Evolutionary conservation across 2,329 filamentous ascomycete species (phyloP), one percentile per base, ranked within the genome.

Genomic region (Aspergillus eucalypticola): DNA sequence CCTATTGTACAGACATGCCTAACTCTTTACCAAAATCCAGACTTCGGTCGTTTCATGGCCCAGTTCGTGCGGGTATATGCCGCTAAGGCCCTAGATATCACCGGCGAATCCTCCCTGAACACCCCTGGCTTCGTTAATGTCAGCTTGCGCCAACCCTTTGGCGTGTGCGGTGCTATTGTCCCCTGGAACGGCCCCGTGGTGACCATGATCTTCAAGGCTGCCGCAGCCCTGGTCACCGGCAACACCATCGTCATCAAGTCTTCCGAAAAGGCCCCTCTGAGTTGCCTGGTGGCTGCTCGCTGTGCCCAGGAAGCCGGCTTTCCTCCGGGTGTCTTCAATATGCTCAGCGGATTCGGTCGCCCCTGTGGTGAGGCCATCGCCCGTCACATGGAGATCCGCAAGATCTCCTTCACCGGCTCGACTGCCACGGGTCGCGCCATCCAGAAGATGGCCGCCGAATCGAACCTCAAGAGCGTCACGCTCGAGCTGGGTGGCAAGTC

Each of bases 341-440:
- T 61, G 27, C 29, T 64, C 75, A 90, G 88, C 55, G 90, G 90
- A 62, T 86, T 89, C 78, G 90, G 90, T 70, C 90, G 86, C 80
- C 78, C 86, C 56, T 89, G 90, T 55, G 90, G 90, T 78, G 88
- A 89, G 53, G 83, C 83, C 68, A 77, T 85, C 61, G 76, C 82
- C 56, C 75, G 81, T 25, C 83, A 85, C 76, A 83, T 85, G 81
- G 82, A 84, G 69, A 73, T 85, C 65, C 83, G 84, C 78, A 85
- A 85, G 80, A 75, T 85, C 61, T 82, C 83, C 64, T 85, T 85
- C 73, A 85, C 83, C 63, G 83, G 83, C 60, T 84, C 82, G 38
- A 85, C 83, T 61, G 76, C 83, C 59, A 79, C 83, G 60, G 83
- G 83, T 66, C 80, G 82, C 64, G 77, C 79, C 65, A 84, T 85